phyloP scores from a whole-genome alignment of 129 eudicot species.

The Lactuca saligna region DNA sequence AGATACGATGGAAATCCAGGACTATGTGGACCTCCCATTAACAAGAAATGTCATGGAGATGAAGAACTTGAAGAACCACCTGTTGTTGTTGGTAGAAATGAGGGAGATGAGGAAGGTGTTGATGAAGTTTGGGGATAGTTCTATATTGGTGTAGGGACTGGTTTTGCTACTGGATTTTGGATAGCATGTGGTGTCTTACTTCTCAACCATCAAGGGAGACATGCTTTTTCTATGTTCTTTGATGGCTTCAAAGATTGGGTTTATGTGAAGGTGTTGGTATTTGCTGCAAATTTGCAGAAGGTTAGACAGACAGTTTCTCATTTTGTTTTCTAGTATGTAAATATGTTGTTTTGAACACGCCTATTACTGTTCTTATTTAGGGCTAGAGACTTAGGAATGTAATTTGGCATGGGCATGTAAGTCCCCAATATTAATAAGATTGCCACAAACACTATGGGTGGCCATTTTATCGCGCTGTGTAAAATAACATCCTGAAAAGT shows the following conservation, averaged over 20 bases:
- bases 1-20: not conserved
- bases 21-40: constrained; percentile 22
- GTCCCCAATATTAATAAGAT: no score
- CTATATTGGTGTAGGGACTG: not conserved
- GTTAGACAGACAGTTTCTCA: not conserved
- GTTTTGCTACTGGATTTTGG: not conserved
- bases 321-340: no score
- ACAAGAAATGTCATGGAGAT: not conserved
- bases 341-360: no score
- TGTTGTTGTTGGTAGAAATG: not conserved
- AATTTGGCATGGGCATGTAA: no score
- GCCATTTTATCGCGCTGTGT: no score
- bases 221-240: not conserved
- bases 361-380: not conserved
- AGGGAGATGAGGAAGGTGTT: not conserved
- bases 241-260: not conserved
- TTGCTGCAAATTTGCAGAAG: not conserved
- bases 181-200: not conserved
- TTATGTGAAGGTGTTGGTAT: not conserved
- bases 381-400: no score
- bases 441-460: no score
- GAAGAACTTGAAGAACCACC: not conserved
- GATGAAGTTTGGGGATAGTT: not conserved
- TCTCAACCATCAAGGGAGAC: not conserved
- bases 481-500: no score